A percentile compares a stretch with the other conserved stretches of the same genome.
phyloP scores from a whole-genome alignment of 805 yeast species.

The Cyberlindnera nakhonratchasimensis region DNA sequence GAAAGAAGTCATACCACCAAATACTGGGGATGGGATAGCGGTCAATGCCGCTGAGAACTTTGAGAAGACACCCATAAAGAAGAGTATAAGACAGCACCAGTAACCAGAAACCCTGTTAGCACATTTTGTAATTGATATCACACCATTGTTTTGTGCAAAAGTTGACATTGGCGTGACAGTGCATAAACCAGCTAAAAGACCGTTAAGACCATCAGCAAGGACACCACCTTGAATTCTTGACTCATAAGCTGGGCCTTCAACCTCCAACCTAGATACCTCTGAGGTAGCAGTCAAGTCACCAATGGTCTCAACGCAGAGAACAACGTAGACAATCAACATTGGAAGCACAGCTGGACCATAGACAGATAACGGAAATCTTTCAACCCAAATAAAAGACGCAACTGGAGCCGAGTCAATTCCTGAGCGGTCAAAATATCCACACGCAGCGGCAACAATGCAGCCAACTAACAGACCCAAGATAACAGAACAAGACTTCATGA shows the following conservation, averaged over 20 bases:
- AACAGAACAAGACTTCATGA: constrained; percentile 92
- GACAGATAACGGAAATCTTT: constrained; percentile 69
- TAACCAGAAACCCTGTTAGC: constrained; percentile 80
- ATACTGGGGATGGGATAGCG: constrained; percentile 72
- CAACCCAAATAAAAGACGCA: constrained; percentile 86
- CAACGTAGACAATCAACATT: constrained; percentile 75
- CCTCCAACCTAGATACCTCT: constrained; percentile 82
- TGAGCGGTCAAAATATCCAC: constrained; percentile 68
- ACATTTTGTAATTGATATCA: constrained; percentile 85
- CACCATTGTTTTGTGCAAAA: constrained; percentile 95
- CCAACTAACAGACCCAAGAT: constrained; percentile 81
- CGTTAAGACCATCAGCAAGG: constrained; percentile 82
- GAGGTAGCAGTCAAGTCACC: constrained; percentile 94
- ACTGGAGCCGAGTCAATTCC: constrained; percentile 70
- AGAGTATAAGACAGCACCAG: constrained; percentile 73
- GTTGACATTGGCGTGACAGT: constrained; percentile 87
- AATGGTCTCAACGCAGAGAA: constrained; percentile 85
- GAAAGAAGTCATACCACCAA: constrained; percentile 88
- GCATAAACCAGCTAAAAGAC: constrained; percentile 71
- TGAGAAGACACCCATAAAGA: constrained; percentile 84
- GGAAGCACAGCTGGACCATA: constrained; percentile 89
- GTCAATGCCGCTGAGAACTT: constrained; percentile 87
- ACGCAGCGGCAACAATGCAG: constrained; percentile 89
- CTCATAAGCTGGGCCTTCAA: constrained; percentile 78
- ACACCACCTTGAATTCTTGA: constrained; percentile 91